Conservation (phyloP, 2,329 filamentous ascomycete species). For the Fusarium tanahbumbuense region DNA sequence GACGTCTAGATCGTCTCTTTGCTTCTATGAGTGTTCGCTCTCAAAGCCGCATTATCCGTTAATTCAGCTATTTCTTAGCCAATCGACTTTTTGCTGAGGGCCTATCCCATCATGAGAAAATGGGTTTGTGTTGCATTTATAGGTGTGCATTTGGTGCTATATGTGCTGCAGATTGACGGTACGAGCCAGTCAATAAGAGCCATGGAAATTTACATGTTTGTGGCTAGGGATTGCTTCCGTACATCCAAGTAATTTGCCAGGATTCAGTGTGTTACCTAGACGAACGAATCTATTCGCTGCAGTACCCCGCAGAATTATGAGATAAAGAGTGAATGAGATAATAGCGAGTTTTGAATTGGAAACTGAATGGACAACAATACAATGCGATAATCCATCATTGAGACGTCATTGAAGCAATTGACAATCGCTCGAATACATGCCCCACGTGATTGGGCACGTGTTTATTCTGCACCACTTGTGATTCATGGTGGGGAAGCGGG, state of each 20-base stretch:
- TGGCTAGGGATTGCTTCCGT: neutral
- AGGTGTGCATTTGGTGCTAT: neutral
- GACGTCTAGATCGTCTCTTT: neutral
- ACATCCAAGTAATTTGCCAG: neutral
- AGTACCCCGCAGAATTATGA: neutral
- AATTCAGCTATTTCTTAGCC: neutral
- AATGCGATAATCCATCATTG: neutral
- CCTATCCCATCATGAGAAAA: neutral
- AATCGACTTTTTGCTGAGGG: neutral
- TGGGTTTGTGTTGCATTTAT: neutral
- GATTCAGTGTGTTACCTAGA: neutral
- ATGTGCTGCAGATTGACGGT: neutral
- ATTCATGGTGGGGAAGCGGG: constrained; percentile 40
- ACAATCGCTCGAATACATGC: neutral
- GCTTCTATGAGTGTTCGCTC: neutral
- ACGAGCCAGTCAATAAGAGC: neutral
- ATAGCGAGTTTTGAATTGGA: too few relatives aligned
- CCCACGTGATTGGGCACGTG: constrained; percentile 36
- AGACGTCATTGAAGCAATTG: constrained; percentile 3
- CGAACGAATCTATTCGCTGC: neutral
- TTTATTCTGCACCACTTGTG: neutral
- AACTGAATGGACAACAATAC: neutral
- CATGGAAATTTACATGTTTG: neutral
- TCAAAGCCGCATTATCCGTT: constrained; percentile 11
- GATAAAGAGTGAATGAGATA: neutral